A percentile compares a stretch with the other conserved stretches of the same genome.
phyloP scores from a whole-genome alignment of 495 filamentous ascomycete species.

The Xylaria nigripes region DNA sequence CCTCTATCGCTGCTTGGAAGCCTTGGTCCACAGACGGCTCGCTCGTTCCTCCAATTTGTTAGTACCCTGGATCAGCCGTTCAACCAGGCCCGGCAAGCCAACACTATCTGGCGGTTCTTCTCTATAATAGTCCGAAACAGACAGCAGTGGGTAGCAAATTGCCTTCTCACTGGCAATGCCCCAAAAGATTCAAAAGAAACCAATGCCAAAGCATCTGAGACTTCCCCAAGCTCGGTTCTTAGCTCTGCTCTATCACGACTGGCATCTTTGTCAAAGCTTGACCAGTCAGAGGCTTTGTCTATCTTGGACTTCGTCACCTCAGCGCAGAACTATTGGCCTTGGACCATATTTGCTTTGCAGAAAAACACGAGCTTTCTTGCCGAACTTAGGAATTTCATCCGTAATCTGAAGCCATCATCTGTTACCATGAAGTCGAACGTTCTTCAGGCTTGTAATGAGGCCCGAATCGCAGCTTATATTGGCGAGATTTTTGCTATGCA shows the following conservation, averaged over 20 bases:
- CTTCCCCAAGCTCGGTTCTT: constrained; percentile 54
- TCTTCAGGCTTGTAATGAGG: constrained; percentile 48
- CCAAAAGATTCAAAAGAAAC: constrained; percentile 62
- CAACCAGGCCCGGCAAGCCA: constrained; percentile 48
- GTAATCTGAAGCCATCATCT: constrained; percentile 47
- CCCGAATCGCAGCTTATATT: constrained; percentile 69
- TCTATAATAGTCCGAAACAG: constrained; percentile 80
- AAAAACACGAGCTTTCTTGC: constrained; percentile 65
- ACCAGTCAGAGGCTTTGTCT: constrained; percentile 54
- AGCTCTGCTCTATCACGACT: constrained; percentile 66
- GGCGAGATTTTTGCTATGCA: constrained; percentile 89
- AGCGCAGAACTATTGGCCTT: constrained; percentile 86
- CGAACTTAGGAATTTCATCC: constrained; percentile 59
- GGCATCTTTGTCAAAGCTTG: constrained; percentile 54
- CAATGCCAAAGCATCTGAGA: constrained; percentile 41
- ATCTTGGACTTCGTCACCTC: constrained; percentile 79
- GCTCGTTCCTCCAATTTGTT: constrained; percentile 71
- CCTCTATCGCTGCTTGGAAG: constrained; percentile 86
- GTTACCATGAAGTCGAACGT: constrained; percentile 35
- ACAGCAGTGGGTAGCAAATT: constrained; percentile 92
- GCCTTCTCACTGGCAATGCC: constrained; percentile 79
- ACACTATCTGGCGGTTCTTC: constrained; percentile 74
- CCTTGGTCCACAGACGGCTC: constrained; percentile 70
- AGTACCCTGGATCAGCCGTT: constrained; percentile 73
- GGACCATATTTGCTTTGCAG: constrained; percentile 70